These are phyloP conservation scores for Suillus spraguei DNA, from an alignment of 768 basidiomycete species.

Conservation along the genomic window DNA sequence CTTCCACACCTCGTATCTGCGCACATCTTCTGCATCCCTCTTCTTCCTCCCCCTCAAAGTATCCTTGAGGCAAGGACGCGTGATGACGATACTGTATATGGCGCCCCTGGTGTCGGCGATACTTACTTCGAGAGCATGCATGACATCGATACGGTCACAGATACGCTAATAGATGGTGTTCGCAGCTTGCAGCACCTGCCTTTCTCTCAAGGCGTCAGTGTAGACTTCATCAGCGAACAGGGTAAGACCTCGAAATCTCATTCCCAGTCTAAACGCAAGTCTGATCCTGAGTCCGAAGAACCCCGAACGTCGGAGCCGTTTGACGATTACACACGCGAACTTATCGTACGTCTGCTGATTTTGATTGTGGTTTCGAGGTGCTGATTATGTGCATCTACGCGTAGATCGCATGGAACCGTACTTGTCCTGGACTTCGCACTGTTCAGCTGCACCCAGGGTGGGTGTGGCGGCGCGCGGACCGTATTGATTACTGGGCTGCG, in stretches of 20 bases:
- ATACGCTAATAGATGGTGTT: background rate
- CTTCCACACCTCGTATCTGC: constrained; percentile 42
- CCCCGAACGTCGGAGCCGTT: background rate
- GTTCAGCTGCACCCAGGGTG: constrained; percentile 44
- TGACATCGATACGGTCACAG: constrained; percentile 23
- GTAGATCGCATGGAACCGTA: constrained; percentile 47
- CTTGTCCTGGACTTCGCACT: constrained; percentile 40
- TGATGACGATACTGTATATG: constrained; percentile 4
- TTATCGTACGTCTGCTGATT: constrained; percentile 2
- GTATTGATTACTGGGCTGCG: background rate
- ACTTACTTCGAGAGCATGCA: constrained; percentile 8
- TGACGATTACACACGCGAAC: constrained; percentile 5
- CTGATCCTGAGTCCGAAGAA: background rate
- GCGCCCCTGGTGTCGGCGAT: constrained; percentile 10
- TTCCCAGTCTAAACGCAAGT: background rate
- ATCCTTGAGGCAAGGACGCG: constrained; percentile 5
- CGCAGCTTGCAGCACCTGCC: background rate
- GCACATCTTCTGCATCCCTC: constrained; percentile 35
- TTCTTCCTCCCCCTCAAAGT: background rate
- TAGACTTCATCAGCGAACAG: background rate
- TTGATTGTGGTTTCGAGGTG: background rate
- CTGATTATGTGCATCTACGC: background rate
- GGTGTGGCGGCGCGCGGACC: constrained; percentile 39
- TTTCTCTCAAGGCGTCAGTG: background rate
- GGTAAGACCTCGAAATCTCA: background rate